Base-by-base conservation (phyloP, 148 eudicot genomes). In the Talinum fruticosum region DNA sequence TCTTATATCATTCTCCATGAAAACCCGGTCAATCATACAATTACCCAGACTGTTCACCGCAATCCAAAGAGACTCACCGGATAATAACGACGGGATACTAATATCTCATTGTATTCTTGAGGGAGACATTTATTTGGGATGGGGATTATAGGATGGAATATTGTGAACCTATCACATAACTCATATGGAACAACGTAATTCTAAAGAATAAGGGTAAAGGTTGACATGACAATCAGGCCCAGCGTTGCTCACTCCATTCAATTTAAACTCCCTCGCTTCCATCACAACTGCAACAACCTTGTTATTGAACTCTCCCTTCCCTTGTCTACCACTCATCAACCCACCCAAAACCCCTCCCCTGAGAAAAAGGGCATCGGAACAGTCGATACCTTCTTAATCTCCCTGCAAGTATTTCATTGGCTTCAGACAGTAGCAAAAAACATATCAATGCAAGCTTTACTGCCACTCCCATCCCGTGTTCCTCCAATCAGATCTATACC, bases 181-280 rank as follows among this genome's bases (percentile, higher is more conserved):
- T 62, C 21, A 23, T 66, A 29, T 28, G 19, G 8, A 65, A 10
- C 68, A 30, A 71, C 37, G 59, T 71, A 34, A 28, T 24, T 59
- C 37, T 47, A 33, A 76, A 41, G 8, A 71, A 68, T 41, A 41
- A 59, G 4, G 5, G 45, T 35, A 69, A 62, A 77, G 74, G 74
- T 77, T 77, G 84, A 81, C 69, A 53, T 37, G 84, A 77, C 77
- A 77, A 41, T 37, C 19, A 66, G 36, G 45, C 49, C 71, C 28
- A 73, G 71, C 41, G 77, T 67, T 72, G 68, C 73, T 61, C 84
- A 30, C 68, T 67, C 66, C 66, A 82, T 78, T 73, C 66, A 53
- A 82, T 79, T 74, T 79, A 82, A 74, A 77, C 51, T 18, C 82
- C 51, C 73, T 45, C 65, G 23, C 13, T 74, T 47, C 54, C 71